Base-by-base conservation (phyloP, 2,329 filamentous ascomycete species). In the Arachnopeziza araneosa region DNA sequence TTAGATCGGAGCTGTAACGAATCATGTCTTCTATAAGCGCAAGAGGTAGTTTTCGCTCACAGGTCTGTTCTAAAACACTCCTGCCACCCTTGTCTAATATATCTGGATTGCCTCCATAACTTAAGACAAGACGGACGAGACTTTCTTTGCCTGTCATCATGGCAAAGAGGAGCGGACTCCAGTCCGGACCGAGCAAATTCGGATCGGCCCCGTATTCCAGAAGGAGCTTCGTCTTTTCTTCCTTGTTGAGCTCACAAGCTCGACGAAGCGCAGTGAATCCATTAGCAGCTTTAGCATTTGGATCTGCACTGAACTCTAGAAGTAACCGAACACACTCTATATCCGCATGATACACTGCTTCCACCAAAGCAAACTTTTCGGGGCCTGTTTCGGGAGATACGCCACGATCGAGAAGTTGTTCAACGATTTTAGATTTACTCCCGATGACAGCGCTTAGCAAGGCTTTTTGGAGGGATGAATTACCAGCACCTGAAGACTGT, bases 41-140 rank as follows among this genome's bases (percentile, higher is more conserved):
- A 56, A 85, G 79, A 60, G 89, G 76, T 0, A 84, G 73, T 0
- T 84, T 87, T 63, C 85, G 80, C 24, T 83, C 83, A 23, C 80
- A 80, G 19, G 76, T 73, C 64, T 81, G 80, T 24, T 80, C 66
- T n/a, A 79, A 73, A 65, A 83, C 81, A 19, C 80, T 70, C 61
- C 85, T 78, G 2, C 84, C 83, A 60, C 84, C 83, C 60, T 87
- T 84, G 26, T 81, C 82, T 23, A 88, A 75, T 51, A 81, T 73
- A 66, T 83, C 83, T 10, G 79, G 78, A 68, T 83, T 81, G 22
- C 82, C 82, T 12, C 84, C 83, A 62, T 88, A 87, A 72, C 86
- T 85, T 64, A 86, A 77, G 4, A 88, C 77, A 21, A 55, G 17
- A 2, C 21, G 19, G 8, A 30, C 44, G 6, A 44, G 55, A 82